Evolutionary conservation across 768 basidiomycete species (phyloP), one percentile per base, ranked within the genome.

Genomic region (Hemileccinum impolitum): DNA sequence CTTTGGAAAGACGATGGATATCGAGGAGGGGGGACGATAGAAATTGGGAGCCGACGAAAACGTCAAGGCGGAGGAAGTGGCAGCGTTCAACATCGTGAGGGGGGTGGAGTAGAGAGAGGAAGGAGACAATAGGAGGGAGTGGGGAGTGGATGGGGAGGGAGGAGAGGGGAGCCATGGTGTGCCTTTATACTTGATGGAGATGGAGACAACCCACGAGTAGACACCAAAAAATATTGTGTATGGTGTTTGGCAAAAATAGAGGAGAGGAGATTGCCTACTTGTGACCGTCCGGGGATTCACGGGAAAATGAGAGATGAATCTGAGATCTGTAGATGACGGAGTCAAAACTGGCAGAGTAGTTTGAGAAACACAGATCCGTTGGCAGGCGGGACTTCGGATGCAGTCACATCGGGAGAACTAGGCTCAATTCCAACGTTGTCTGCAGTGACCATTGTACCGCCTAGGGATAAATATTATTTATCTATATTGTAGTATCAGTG

Each of bases 351-450:
- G 48, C 53, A 58, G 50, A 51, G 50, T 61, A 51, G 50, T 61
- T 56, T 57, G 62, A 69, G 58, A 65, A 51, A 65, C 56, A 63
- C 55, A 60, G 65, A 68, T 60, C 58, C 53, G 65, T 55, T 63
- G 52, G 47, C 56, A 55, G 47, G 50, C 50, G 57, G 54, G 43
- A 43, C 26, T 49, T 43, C 41, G 48, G 48, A 37, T 37, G 51
- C 51, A 54, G 51, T 60, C 30, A n/a, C n/a, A 32, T 52, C 61
- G 61, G 62, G 42, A 50, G 59, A 54, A 62, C 42, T 45, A 64
- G 50, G 56, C 51, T 48, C 55, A 50, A 47, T 21, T 48, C 41
- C 38, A n/a, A 51, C 51, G 45, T 62, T 59, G 57, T 47, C 48
- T 45, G 40, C 17, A n/a, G 6, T 18, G 35, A 15, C 11, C 10